Percentiles rank a stretch among this genome's conserved stretches.
These are phyloP conservation scores for Hymenoscyphus linearis DNA, from an alignment of 2,329 filamentous ascomycete genomes.

Conservation along the genomic window DNA sequence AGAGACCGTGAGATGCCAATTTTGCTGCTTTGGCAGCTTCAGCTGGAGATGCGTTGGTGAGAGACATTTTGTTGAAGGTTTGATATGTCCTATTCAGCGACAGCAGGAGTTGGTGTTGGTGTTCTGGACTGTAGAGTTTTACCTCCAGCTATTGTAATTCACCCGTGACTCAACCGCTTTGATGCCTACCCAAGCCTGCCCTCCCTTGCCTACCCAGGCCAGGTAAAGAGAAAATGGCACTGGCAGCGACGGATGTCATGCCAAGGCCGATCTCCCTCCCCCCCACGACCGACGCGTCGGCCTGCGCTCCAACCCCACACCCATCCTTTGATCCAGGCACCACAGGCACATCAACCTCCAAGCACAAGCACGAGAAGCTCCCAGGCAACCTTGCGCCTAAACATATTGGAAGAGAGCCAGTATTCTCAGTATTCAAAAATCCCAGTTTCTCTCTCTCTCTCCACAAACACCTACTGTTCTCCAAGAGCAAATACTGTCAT, in stretches of 20 bases:
- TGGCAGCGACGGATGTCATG: too few relatives aligned
- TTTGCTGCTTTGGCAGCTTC: conserved; percentile 76
- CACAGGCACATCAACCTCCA: background rate
- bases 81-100: background rate
- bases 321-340: background rate
- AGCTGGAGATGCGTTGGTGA: conserved; percentile 76
- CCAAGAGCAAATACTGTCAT: background rate
- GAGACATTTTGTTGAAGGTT: conserved; percentile 59
- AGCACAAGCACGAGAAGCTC: too few relatives aligned
- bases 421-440: background rate
- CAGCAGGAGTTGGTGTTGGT: background rate
- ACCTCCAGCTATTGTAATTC: background rate
- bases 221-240: too few relatives aligned
- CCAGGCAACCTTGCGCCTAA: background rate
- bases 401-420: background rate
- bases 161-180: background rate
- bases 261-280: background rate
- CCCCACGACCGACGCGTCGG: background rate
- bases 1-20: conserved; percentile 74
- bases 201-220: too few relatives aligned
- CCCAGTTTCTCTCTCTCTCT: background rate
- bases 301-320: background rate
- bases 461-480: background rate
- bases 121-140: background rate
- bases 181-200: too few relatives aligned